Base-by-base conservation (phyloP, 768 basidiomycete species). In the Mycena alexandri region DNA sequence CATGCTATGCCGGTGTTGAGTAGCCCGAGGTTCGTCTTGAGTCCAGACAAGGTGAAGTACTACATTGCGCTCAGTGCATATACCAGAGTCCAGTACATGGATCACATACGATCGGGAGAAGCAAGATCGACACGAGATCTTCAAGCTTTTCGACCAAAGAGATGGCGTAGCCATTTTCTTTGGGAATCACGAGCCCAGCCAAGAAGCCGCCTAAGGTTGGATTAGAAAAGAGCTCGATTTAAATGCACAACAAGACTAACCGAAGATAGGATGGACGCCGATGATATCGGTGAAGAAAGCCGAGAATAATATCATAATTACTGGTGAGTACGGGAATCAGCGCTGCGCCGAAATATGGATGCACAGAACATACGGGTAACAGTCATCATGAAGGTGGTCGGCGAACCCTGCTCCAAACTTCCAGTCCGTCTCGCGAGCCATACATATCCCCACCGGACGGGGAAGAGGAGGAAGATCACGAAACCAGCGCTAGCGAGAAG, bases 221-320 rank as follows among this genome's bases (percentile, higher is more conserved):
- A n/a, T n/a, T n/a, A n/a, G n/a, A n/a, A n/a, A n/a, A n/a, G n/a
- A n/a, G n/a, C n/a, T n/a, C n/a, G n/a, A n/a, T n/a, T n/a, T n/a
- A n/a, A n/a, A n/a, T n/a, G n/a, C n/a, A n/a, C n/a, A n/a, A n/a
- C 47, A 24, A 10, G 19, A 73, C 78, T 52, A 63, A 86, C 86
- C 87, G 73, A 89, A 91, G 71, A 92, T 91, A 48, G 89, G 79
- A 76, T 90, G 88, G 36, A 92, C 86, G 38, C 92, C 94, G 65
- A 96, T 95, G 71, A 94, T 87, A 76, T 94, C 93, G 8, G 94
- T 95, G 79, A 92, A 91, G 79, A 94, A 95, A 0, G 92, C 92
- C 2, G 89, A 90, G 14, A 83, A 76, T 70, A 95, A 87, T 0
- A 94, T 88, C 41, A 95, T 75, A 34, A 94, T 70, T n/a, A 98